Evolutionary conservation across 768 basidiomycete genomes (phyloP).

Genomic region (Phaeotremella skinneri): DNA sequence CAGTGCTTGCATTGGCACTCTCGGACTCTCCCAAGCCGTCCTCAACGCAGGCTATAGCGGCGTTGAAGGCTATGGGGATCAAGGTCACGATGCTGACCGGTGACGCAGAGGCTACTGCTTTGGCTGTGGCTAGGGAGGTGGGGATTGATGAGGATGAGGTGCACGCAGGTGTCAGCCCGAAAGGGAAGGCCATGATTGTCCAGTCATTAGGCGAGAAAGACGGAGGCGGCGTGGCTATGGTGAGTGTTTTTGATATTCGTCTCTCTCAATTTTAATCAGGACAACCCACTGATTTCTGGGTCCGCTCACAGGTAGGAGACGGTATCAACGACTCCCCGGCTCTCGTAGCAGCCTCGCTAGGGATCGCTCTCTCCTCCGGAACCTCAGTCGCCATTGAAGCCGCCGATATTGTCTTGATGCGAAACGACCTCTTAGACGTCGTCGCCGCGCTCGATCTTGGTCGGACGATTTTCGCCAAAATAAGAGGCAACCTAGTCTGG

Average conservation of each 20-base stretch:
- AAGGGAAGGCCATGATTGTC: conserved; percentile 86
- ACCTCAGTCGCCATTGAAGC: conserved; percentile 98
- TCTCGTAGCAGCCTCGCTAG: conserved; percentile 90
- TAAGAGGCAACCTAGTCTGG: conserved; percentile 91
- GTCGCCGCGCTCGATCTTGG: conserved; percentile 94
- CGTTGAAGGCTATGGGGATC: conserved; percentile 83
- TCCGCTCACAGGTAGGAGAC: conserved; percentile 97
- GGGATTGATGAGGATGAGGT: conserved; percentile 80
- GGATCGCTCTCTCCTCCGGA: conserved; percentile 92
- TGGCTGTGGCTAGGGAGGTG: conserved; percentile 83
- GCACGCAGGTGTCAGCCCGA: conserved; percentile 89
- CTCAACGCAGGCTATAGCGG: conserved; percentile 74
- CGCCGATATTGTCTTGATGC: conserved; percentile 96
- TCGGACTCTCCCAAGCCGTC: conserved; percentile 84
- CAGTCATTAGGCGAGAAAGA: conserved; percentile 72
- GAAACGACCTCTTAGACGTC: conserved; percentile 92
- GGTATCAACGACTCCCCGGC: conserved; percentile 99
- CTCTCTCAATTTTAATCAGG: background rate
- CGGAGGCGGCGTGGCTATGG: conserved; percentile 83
- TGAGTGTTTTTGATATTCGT: conserved; percentile 51
- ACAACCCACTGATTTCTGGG: background rate
- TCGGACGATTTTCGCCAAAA: conserved; percentile 79
- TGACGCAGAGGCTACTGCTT: conserved; percentile 78
- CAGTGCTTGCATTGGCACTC: conserved; percentile 77
- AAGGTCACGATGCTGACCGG: conserved; percentile 93